Evolutionary conservation across 73 alveolate species (phyloP).

Genomic region (Symbiodinium pilosum): DNA sequence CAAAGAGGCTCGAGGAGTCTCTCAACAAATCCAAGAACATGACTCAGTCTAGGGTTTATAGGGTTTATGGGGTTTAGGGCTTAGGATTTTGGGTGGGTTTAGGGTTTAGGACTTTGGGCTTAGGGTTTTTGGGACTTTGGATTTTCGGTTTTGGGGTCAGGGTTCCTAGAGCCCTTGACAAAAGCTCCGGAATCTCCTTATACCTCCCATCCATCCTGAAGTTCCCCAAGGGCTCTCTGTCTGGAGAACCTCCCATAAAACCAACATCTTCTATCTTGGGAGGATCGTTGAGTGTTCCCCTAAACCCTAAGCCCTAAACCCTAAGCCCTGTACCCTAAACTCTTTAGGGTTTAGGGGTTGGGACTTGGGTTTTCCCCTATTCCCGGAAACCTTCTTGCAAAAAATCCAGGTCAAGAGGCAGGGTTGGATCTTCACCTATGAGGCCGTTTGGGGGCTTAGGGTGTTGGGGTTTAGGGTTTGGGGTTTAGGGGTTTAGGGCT

Average conservation of each 20-base stretch:
- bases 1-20: no score
- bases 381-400: not conserved
- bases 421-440: slow-evolving; percentile 76
- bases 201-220: no score
- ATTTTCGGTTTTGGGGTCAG: no score
- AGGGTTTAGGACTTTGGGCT: not conserved
- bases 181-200: not conserved
- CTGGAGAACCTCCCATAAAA: no score
- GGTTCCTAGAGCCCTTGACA: not conserved
- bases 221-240: no score
- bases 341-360: not conserved
- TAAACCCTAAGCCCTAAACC: not conserved
- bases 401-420: slow-evolving; percentile 44
- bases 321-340: not conserved
- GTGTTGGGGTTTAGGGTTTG: not conserved
- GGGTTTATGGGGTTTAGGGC: not conserved
- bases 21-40: no score
- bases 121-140: not conserved
- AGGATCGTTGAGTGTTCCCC: no score
- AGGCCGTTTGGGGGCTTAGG: not conserved
- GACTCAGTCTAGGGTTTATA: no score
- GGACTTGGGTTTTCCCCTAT: not conserved
- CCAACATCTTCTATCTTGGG: no score
- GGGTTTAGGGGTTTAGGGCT: no score
- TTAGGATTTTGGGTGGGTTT: not conserved